Evolutionary conservation across 768 basidiomycete species (phyloP).

Genomic region (Guyanaporus albipodus): DNA sequence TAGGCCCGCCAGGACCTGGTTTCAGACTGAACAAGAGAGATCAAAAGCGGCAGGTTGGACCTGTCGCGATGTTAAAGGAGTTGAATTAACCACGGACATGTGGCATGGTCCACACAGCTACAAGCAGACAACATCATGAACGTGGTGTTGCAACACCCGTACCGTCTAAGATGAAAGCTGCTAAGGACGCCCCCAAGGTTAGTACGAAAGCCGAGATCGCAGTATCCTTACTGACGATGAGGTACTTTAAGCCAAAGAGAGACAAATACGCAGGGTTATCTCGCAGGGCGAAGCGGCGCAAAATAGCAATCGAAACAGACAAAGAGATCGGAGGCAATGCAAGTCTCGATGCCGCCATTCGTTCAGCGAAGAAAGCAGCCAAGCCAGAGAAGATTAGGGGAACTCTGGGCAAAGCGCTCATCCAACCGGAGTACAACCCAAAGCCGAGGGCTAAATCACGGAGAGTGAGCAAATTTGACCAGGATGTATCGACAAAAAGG

Average conservation of each 20-base stretch:
- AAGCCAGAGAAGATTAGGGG: slow-evolving; percentile 74
- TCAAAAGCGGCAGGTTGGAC: slow-evolving; percentile 66
- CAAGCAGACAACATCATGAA: slow-evolving; percentile 76
- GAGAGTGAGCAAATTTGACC: slow-evolving; percentile 48
- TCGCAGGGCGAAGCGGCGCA: slow-evolving; percentile 83
- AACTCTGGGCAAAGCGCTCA: slow-evolving; percentile 35
- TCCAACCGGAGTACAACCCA: slow-evolving; percentile 34
- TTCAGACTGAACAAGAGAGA: slow-evolving; percentile 87
- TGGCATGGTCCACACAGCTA: slow-evolving; percentile 41
- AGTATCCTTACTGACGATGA: slow-evolving; percentile 3
- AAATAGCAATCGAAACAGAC: slow-evolving; percentile 81
- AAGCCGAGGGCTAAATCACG: slow-evolving; percentile 30
- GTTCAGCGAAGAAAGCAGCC: slow-evolving; percentile 78
- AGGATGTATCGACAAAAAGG: slow-evolving; percentile 50
- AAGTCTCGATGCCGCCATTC: slow-evolving; percentile 69
- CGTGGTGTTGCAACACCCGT: slow-evolving; percentile 39
- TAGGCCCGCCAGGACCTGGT: slow-evolving; percentile 97
- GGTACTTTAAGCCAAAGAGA: slow-evolving; percentile 55
- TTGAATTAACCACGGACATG: slow-evolving; percentile 1
- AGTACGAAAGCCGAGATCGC: slow-evolving; percentile 3
- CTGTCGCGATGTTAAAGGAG: background rate
- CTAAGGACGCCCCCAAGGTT: slow-evolving; percentile 41
- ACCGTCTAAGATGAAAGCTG: slow-evolving; percentile 38
- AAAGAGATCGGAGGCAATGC: slow-evolving; percentile 53
- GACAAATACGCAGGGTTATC: slow-evolving; percentile 81